Percentiles rank a stretch among this genome's conserved stretches.
Conservation (phyloP, 1,284 basidiomycete genomes). For the Trametes sp. region DNA sequence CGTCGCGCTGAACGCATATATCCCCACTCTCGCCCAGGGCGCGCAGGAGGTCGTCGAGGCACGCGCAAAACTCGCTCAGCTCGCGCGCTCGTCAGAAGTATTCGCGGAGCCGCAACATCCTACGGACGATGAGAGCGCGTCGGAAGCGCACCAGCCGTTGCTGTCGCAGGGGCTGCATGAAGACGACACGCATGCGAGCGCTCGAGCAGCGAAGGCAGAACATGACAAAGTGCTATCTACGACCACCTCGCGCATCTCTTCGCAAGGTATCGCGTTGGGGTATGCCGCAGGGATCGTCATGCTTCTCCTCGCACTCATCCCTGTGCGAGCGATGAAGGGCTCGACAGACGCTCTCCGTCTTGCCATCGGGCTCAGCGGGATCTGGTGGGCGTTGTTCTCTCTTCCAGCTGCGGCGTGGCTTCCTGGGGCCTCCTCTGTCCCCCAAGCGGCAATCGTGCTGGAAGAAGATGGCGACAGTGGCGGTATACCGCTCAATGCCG, state of each 20-base stretch:
- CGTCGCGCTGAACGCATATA: constrained; percentile 91
- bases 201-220: constrained; percentile 29
- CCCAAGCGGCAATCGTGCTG: constrained; percentile 26
- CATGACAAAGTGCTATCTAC: constrained; percentile 60
- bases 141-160: constrained; percentile 29
- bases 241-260: constrained; percentile 82
- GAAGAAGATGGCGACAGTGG: constrained; percentile 19
- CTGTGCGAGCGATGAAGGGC: constrained; percentile 71
- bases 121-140: constrained; percentile 1
- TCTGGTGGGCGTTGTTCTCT: constrained; percentile 87
- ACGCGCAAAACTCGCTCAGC: constrained; percentile 43
- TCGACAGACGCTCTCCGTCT: constrained; percentile 79
- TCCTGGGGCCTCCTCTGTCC: constrained; percentile 47
- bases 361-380: constrained; percentile 80
- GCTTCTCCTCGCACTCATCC: constrained; percentile 74
- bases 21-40: constrained; percentile 77
- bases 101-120: not conserved
- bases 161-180: constrained; percentile 14
- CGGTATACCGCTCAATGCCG: constrained; percentile 18
- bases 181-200: constrained; percentile 31
- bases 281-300: constrained; percentile 81
- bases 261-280: constrained; percentile 84
- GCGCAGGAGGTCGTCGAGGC: constrained; percentile 66
- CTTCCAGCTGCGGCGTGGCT: constrained; percentile 80
- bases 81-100: not conserved